Evolutionary conservation across 2,329 filamentous ascomycete species (phyloP).

Genomic region (Colletotrichum scovillei): DNA sequence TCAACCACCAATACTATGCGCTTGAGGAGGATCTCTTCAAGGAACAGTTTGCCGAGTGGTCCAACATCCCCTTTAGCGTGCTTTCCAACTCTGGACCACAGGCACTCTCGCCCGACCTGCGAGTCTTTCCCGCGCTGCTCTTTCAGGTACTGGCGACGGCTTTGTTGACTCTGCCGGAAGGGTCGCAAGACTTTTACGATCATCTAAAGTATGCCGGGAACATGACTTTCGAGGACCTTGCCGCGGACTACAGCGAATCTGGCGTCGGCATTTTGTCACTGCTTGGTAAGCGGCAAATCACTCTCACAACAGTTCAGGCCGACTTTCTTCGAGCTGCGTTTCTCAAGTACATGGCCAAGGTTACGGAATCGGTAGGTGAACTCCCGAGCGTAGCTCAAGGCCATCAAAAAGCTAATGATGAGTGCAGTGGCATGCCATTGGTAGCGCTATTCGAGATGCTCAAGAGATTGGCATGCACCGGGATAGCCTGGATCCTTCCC

Average conservation of each 20-base stretch:
- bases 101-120: slow-evolving; percentile 61
- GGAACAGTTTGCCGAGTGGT: slow-evolving; percentile 65
- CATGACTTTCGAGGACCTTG: slow-evolving; percentile 71
- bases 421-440: slow-evolving; percentile 65
- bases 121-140: slow-evolving; percentile 68
- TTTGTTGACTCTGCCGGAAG: slow-evolving; percentile 62
- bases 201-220: slow-evolving; percentile 68
- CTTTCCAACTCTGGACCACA: slow-evolving; percentile 62
- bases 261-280: slow-evolving; percentile 64
- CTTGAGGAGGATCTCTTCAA: slow-evolving; percentile 66
- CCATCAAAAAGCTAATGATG: background rate
- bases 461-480: slow-evolving; percentile 72
- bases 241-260: slow-evolving; percentile 70
- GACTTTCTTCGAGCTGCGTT: slow-evolving; percentile 67
- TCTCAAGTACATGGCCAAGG: slow-evolving; percentile 68
- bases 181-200: slow-evolving; percentile 61
- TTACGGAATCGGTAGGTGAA: slow-evolving; percentile 64
- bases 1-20: slow-evolving; percentile 69
- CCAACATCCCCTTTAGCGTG: slow-evolving; percentile 62
- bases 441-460: slow-evolving; percentile 68
- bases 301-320: slow-evolving; percentile 66
- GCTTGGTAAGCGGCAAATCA: slow-evolving; percentile 67
- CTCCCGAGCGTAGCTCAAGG: background rate
- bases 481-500: slow-evolving; percentile 62
- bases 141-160: slow-evolving; percentile 69